Evolutionary conservation across 306 rosid species (phyloP), one percentile per base, ranked within the genome.

Genomic region (Crataegus laevigata): DNA sequence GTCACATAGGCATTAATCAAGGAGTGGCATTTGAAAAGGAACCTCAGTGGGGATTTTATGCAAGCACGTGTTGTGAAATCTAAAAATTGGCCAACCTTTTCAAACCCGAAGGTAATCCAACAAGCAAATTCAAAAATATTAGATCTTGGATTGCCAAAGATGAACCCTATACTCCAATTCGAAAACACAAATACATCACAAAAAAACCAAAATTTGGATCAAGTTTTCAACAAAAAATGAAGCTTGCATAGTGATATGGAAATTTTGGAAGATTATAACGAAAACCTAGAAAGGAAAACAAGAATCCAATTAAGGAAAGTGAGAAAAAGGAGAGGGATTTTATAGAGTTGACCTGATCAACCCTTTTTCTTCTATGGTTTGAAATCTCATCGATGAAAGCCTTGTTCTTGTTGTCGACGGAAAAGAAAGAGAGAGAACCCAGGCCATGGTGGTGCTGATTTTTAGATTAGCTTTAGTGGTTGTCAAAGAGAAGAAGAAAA

Each of bases 91-190:
- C 55, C 45, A 76, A 72, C 59, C 75, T 78, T 87, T 79, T 79
- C 85, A 74, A 82, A 80, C 67, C 75, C 62, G 79, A 76, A 85
- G 88, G 84, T n/a, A 87, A 64, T 82, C 45, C 75, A 60, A 78
- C 47, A 72, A 26, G 60, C 40, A 57, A 70, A 70, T n/a, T 18
- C n/a, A 52, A 43, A 63, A 68, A 75, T 42, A 75, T 50, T 64
- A 80, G 78, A 81, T 75, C 81, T 78, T 72, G 62, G 69, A 65
- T 73, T 54, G 71, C 25, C 68, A 81, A 84, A 68, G 75, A 80
- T 68, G 81, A 84, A 71, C 80, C n/a, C 85, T 76, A 82, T 54
- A 64, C 75, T 25, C 83, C 84, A 91, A 87, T 87, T 92, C 83
- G 77, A 82, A 82, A 68, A 59, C 71, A 40, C 51, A 63, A 3